These are phyloP conservation scores for Chromera velia DNA, from an alignment of 73 alveolate species.

Conservation along the genomic window DNA sequence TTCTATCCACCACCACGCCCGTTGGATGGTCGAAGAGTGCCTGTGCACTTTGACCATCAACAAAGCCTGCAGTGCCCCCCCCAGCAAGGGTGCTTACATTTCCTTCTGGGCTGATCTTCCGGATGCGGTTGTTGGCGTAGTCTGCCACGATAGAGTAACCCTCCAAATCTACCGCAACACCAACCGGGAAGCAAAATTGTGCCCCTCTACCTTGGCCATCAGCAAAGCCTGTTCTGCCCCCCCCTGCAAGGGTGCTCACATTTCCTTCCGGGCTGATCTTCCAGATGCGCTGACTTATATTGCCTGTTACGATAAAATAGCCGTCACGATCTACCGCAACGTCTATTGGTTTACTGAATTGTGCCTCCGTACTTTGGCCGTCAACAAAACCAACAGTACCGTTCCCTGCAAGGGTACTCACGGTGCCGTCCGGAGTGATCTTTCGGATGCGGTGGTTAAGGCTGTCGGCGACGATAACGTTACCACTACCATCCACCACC, in stretches of 20 bases:
- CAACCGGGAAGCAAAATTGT: background rate
- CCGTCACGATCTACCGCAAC: conserved; percentile 10
- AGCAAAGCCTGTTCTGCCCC: background rate
- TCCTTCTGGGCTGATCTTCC: conserved; percentile 3
- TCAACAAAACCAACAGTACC: background rate
- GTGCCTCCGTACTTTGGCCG: background rate
- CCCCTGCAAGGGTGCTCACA: background rate
- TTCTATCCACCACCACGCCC: conserved; percentile 3
- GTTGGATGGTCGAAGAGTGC: background rate
- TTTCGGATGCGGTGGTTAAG: conserved; percentile 4
- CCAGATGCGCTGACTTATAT: no score
- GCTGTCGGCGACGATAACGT: conserved; percentile 8
- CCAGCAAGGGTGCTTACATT: conserved; percentile 5
- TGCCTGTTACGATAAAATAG: background rate
- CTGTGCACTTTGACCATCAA: background rate
- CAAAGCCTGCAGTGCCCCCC: background rate
- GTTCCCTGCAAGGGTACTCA: no score
- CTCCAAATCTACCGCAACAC: background rate
- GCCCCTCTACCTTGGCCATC: background rate
- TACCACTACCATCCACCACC: no score
- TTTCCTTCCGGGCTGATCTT: conserved; percentile 1
- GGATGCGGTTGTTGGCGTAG: background rate
- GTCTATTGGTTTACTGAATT: background rate
- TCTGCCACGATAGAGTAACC: conserved; percentile 1
- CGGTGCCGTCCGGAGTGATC: conserved; percentile 3